Percentiles rank a stretch among this genome's conserved stretches.
Conservation (phyloP, 805 yeast genomes). For the Teunomyces atbi region DNA sequence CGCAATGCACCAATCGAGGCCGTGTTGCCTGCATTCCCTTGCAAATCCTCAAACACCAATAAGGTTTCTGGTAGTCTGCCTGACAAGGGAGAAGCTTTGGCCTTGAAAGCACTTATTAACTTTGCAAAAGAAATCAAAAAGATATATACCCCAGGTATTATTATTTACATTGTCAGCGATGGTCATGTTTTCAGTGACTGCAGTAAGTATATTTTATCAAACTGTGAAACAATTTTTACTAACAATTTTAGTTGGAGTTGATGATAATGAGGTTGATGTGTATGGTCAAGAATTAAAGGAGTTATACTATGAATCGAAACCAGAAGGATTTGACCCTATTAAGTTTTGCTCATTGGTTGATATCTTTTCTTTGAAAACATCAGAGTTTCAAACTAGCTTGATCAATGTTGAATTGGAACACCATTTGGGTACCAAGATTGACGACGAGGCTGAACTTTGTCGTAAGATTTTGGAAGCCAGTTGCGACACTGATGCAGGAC, state of each 20-base stretch:
- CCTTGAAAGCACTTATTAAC: slow-evolving; percentile 28
- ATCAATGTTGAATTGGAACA: slow-evolving; percentile 28
- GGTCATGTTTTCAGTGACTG: slow-evolving; percentile 68
- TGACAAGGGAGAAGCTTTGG: slow-evolving; percentile 50
- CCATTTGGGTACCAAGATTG: slow-evolving; percentile 32
- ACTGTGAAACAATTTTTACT: slow-evolving; percentile 7
- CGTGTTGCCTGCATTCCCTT: slow-evolving; percentile 64
- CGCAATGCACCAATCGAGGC: slow-evolving; percentile 50
- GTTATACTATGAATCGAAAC: slow-evolving; percentile 39
- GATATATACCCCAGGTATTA: slow-evolving; percentile 55
- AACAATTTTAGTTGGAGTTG: slow-evolving; percentile 45
- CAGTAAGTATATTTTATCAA: slow-evolving; percentile 11
- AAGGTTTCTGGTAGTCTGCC: slow-evolving; percentile 52
- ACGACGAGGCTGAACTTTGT: slow-evolving; percentile 32
- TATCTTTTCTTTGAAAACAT: slow-evolving; percentile 25
- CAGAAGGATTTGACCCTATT: slow-evolving; percentile 26
- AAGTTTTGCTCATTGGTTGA: slow-evolving; percentile 36
- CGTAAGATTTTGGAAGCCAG: slow-evolving; percentile 34
- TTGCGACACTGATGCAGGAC: slow-evolving; percentile 40
- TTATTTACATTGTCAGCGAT: slow-evolving; percentile 57
- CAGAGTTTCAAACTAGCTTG: slow-evolving; percentile 12
- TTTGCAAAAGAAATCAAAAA: slow-evolving; percentile 27
- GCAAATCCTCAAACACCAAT: slow-evolving; percentile 56
- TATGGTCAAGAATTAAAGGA: slow-evolving; percentile 46
- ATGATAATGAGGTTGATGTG: slow-evolving; percentile 50